These are phyloP conservation scores for Penicillium psychrosexuale DNA, from an alignment of 2,329 filamentous ascomycete genomes.

Conservation along the genomic window DNA sequence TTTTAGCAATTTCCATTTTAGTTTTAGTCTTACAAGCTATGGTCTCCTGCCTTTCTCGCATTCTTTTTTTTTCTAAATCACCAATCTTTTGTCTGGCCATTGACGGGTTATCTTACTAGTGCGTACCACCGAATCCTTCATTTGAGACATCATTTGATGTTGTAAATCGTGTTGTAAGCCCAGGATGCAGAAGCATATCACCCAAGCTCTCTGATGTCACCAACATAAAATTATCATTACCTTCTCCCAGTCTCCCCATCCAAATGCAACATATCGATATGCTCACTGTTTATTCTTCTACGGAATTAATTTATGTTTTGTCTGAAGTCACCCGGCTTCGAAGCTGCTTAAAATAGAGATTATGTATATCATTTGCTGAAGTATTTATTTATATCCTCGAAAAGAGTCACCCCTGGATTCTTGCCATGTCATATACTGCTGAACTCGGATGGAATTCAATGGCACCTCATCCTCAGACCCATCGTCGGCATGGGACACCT, in stretches of 20 bases:
- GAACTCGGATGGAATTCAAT: constrained; percentile 12
- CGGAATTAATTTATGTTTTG: not conserved
- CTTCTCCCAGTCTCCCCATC: not conserved
- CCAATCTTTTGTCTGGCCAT: not conserved
- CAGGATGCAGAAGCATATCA: not conserved
- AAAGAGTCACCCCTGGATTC: not conserved
- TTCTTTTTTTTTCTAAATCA: too few relatives aligned
- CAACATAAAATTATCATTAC: too few relatives aligned
- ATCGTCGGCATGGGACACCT: constrained; percentile 2
- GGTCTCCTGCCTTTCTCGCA: too few relatives aligned
- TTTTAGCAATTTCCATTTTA: not conserved
- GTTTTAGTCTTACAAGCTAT: not conserved
- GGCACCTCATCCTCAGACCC: constrained; percentile 13
- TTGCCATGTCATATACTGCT: constrained; percentile 15
- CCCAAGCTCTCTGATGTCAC: not conserved
- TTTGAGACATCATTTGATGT: not conserved
- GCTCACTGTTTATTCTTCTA: not conserved
- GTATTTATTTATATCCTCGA: not conserved
- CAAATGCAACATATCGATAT: not conserved
- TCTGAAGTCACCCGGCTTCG: not conserved
- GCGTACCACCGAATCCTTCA: not conserved
- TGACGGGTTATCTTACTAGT: not conserved
- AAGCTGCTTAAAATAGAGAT: not conserved
- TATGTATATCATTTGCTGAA: not conserved
- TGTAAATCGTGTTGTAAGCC: not conserved